phyloP scores from a whole-genome alignment of 148 eudicot species.

The Rhododendron vialii region DNA sequence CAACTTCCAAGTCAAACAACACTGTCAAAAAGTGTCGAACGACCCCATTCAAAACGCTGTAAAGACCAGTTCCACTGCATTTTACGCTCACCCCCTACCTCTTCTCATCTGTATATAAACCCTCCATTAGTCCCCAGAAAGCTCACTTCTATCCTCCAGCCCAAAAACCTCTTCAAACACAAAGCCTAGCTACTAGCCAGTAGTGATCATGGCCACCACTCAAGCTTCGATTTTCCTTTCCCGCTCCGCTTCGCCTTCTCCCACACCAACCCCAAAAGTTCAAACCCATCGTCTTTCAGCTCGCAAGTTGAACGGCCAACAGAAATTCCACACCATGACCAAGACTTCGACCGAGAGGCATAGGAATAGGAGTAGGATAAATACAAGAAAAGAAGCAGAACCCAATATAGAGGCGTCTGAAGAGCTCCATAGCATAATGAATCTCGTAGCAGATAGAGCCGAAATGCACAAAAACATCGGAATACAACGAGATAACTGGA shows the following conservation, averaged over 20 bases:
- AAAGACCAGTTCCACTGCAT: not conserved
- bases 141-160: not conserved
- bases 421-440: conserved; percentile 5
- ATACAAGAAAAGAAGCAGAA: not conserved
- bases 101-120: not conserved
- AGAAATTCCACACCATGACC: not conserved
- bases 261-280: not conserved
- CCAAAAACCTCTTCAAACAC: not conserved
- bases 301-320: not conserved
- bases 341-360: not conserved
- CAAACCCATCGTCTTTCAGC: not conserved
- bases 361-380: no score
- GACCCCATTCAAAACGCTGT: no score
- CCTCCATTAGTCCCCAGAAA: not conserved
- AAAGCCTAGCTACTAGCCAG: not conserved
- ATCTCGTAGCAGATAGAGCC: conserved; percentile 7
- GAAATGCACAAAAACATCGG: conserved; percentile 16
- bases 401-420: not conserved
- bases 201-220: not conserved
- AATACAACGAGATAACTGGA: conserved; percentile 10
- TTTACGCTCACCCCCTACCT: not conserved
- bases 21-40: not conserved
- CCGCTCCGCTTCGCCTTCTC: not conserved
- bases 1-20: not conserved
- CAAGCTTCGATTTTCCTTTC: not conserved